A percentile compares a stretch with the other conserved stretches of the same genome.
These are phyloP conservation scores for Dissoconium aciculare DNA, from an alignment of 2,329 filamentous ascomycete species.

Conservation along the genomic window DNA sequence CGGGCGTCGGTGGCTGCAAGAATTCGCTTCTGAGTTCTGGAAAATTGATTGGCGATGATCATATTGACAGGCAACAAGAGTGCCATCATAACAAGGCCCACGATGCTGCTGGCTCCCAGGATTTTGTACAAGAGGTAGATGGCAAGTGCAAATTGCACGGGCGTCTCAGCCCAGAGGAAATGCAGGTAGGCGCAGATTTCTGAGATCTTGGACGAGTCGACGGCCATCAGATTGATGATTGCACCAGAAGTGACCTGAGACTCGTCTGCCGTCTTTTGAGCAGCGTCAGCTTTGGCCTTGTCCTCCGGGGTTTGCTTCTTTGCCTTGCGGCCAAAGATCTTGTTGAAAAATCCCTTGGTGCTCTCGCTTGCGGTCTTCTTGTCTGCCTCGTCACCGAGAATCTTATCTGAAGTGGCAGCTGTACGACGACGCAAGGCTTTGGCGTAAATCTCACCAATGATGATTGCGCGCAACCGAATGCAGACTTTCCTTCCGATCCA, in stretches of 20 bases:
- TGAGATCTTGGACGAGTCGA: slow-evolving; percentile 96
- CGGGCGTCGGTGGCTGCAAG: slow-evolving; percentile 87
- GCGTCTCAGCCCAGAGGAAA: slow-evolving; percentile 84
- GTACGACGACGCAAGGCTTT: slow-evolving; percentile 89
- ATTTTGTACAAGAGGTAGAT: slow-evolving; percentile 74
- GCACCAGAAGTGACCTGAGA: slow-evolving; percentile 86
- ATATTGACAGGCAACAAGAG: slow-evolving; percentile 84
- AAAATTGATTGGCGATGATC: slow-evolving; percentile 71
- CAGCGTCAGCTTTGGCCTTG: slow-evolving; percentile 23
- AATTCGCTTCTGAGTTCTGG: slow-evolving; percentile 74
- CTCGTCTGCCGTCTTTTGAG: slow-evolving; percentile 16
- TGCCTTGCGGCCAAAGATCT: slow-evolving; percentile 47
- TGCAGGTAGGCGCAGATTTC: slow-evolving; percentile 91
- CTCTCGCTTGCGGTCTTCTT: slow-evolving; percentile 34
- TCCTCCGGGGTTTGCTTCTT: slow-evolving; percentile 31
- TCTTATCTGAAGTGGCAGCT: slow-evolving; percentile 56
- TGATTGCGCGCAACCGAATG: slow-evolving; percentile 81
- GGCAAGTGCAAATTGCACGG: slow-evolving; percentile 72
- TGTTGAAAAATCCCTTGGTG: slow-evolving; percentile 31
- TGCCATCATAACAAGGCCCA: slow-evolving; percentile 80
- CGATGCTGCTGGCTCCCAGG: slow-evolving; percentile 83
- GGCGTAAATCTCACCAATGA: slow-evolving; percentile 93
- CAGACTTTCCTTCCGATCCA: slow-evolving; percentile 93
- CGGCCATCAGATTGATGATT: slow-evolving; percentile 99
- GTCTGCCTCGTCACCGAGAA: slow-evolving; percentile 38